Evolutionary conservation across 306 rosid genomes (phyloP).

Genomic region (Fagus crenata): DNA sequence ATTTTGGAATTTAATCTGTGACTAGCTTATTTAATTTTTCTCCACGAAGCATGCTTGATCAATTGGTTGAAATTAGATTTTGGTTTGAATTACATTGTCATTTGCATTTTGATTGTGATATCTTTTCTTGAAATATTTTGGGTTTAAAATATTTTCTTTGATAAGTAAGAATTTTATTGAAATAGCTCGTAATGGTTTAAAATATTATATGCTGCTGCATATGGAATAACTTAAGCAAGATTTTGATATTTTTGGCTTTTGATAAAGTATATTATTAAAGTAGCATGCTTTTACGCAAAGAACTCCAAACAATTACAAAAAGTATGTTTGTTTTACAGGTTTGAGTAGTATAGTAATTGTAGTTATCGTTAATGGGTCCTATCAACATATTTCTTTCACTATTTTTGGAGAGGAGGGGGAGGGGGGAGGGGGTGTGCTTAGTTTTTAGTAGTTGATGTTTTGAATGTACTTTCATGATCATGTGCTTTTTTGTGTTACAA

Average conservation of each 20-base stretch:
- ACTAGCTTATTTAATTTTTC: background rate
- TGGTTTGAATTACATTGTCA: background rate
- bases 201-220: background rate
- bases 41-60: background rate
- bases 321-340: background rate
- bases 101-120: background rate
- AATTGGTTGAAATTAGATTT: background rate
- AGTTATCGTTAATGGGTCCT: background rate
- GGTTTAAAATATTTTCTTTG: too few relatives aligned
- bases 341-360: background rate
- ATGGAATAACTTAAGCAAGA: background rate
- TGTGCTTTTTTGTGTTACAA: background rate
- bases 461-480: background rate
- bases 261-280: background rate
- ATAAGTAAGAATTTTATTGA: too few relatives aligned
- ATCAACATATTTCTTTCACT: background rate
- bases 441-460: background rate
- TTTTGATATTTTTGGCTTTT: too few relatives aligned
- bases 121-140: background rate
- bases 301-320: background rate
- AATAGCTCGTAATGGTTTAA: background rate
- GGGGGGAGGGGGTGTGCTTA: background rate
- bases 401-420: background rate
- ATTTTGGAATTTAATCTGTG: conserved; percentile 17
- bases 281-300: background rate